phyloP scores from a whole-genome alignment of 2,329 filamentous ascomycete species.

The Trichoderma arundinaceum region DNA sequence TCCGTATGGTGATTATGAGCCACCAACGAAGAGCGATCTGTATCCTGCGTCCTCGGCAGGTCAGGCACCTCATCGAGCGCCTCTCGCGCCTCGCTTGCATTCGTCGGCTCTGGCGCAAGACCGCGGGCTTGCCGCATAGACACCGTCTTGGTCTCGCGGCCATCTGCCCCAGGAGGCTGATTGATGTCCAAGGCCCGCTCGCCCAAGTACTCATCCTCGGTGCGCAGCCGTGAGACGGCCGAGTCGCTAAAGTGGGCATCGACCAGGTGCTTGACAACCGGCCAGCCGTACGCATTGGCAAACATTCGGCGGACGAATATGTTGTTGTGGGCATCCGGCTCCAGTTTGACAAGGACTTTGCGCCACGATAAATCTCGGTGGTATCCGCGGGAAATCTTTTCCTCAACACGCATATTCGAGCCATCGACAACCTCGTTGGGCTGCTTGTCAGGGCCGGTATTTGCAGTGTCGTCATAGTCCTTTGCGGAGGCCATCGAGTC shows the following conservation, averaged over 20 bases:
- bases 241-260: conserved; percentile 92
- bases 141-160: conserved; percentile 63
- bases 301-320: conserved; percentile 97
- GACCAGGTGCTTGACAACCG: conserved; percentile 91
- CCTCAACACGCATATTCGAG: conserved; percentile 85
- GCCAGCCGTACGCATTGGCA: conserved; percentile 96
- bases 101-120: conserved; percentile 28
- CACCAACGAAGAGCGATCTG: conserved; percentile 36
- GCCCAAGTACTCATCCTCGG: conserved; percentile 67
- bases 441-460: conserved; percentile 54
- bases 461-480: conserved; percentile 59
- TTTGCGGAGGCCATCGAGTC: conserved; percentile 52
- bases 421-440: conserved; percentile 55
- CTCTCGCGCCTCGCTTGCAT: conserved; percentile 42
- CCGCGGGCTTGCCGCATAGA: conserved; percentile 33
- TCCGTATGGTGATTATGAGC: conserved; percentile 18
- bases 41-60: conserved; percentile 45
- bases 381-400: conserved; percentile 96
- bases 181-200: conserved; percentile 71
- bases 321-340: conserved; percentile 98
- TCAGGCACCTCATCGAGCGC: conserved; percentile 52
- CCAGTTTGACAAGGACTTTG: conserved; percentile 92
- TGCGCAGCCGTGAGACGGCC: conserved; percentile 62
- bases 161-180: conserved; percentile 64
- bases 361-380: conserved; percentile 92